Evolutionary conservation across 2,329 filamentous ascomycete genomes (phyloP), one percentile per base, ranked within the genome.

Genomic region (Karstenula rhodostoma): DNA sequence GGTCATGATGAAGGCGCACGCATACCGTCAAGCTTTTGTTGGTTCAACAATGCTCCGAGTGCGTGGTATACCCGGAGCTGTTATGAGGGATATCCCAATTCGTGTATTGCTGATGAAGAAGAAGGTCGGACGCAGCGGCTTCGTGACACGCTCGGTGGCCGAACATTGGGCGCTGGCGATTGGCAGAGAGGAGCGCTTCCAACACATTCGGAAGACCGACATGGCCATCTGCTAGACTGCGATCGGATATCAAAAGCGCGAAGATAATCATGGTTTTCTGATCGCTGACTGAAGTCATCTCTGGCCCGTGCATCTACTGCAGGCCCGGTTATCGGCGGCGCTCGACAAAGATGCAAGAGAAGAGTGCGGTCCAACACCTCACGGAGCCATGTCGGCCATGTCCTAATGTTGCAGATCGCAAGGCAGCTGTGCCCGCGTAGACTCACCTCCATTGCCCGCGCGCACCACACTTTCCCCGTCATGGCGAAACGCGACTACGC

Each of bases 401-500:
- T 63, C 60, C 69, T 65, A 65, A 77, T 77, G 74, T 70, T 70
- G 44, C 54, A 46, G 48, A 58, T 71, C 70, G 68, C 61, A 54
- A 68, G 59, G 63, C 65, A 61, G 56, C 48, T 67, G 63, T 64
- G 60, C 56, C 63, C 44, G 48, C 59, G 65, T 63, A 65, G 56
- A 48, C 48, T 29, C 44, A 46, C 25, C 22, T 49, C 62, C 56
- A 58, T 59, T 59, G 27, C 29, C 55, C 72, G 67, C 48, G 60
- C 49, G 9, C 51, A 65, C 25, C 65, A 69, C 40, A 72, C 58
- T 44, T 49, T 57, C 1, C 35, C 60, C 48, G 65, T 37, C 35
- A 77, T 77, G 74, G 72, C 66, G 64, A 70, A 69, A 52, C 70
- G 75, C 42, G 74, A 78, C 65, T 78, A 78, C 57, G 73, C 68